Conservation (phyloP, 805 yeast species). For the Metschnikowia kunwiensis region DNA sequence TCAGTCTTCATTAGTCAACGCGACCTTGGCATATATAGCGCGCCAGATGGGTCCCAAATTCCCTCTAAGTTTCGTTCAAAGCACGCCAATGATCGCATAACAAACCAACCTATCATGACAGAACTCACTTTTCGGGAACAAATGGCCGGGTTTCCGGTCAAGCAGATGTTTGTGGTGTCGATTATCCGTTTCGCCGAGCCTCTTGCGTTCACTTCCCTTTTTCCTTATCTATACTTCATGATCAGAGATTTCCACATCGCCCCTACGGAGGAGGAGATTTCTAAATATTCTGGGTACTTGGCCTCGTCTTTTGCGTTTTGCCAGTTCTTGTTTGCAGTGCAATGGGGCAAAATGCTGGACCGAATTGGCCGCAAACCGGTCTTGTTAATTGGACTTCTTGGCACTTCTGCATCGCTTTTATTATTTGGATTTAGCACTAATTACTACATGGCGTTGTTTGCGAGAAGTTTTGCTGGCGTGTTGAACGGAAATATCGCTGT, state of each 20-base stretch:
- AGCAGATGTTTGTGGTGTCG: conserved; percentile 41
- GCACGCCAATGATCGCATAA: too few species aligned
- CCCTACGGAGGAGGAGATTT: conserved; percentile 49
- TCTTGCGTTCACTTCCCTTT: conserved; percentile 58
- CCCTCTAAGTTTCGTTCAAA: too few species aligned
- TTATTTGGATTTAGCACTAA: conserved; percentile 53
- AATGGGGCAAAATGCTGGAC: conserved; percentile 60
- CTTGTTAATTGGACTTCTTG: conserved; percentile 48
- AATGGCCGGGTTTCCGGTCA: conserved; percentile 54
- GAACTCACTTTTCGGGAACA: conserved; percentile 42
- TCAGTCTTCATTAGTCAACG: too few species aligned
- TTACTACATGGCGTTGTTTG: conserved; percentile 50
- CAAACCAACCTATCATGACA: too few species aligned
- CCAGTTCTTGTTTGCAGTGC: conserved; percentile 54
- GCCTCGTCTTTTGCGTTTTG: conserved; percentile 59
- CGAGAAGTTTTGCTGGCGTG: conserved; percentile 54
- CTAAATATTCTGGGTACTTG: conserved; percentile 60
- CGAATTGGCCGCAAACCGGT: conserved; percentile 55
- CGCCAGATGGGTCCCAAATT: too few species aligned
- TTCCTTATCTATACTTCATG: conserved; percentile 65
- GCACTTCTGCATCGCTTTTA: conserved; percentile 48
- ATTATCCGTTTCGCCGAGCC: conserved; percentile 59
- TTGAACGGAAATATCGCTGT: conserved; percentile 66
- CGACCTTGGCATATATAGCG: too few species aligned
- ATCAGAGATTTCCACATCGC: conserved; percentile 52